These are phyloP conservation scores for Nothophoma quercina DNA, from an alignment of 2,329 filamentous ascomycete genomes.

Conservation along the genomic window DNA sequence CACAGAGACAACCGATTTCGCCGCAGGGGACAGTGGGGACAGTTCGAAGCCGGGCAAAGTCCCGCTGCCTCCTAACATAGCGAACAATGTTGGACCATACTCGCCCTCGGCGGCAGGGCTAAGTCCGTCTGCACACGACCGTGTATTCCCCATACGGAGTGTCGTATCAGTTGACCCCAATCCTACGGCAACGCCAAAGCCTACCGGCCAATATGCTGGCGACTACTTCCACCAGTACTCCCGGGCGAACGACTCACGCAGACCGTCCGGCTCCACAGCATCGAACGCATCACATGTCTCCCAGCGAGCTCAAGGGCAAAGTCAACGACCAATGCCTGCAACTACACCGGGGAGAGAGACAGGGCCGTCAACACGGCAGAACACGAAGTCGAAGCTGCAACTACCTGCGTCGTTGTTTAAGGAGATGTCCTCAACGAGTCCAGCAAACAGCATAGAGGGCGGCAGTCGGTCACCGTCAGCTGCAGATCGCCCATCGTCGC, in stretches of 20 bases:
- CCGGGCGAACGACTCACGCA: slow-evolving; percentile 34
- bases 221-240: slow-evolving; percentile 50
- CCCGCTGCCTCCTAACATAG: slow-evolving; percentile 11
- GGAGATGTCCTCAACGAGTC: slow-evolving; percentile 38
- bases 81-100: slow-evolving; percentile 18
- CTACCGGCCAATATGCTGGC: slow-evolving; percentile 23
- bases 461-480: slow-evolving; percentile 33
- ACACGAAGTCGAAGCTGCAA: slow-evolving; percentile 20
- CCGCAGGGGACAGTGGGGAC: no score
- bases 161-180: slow-evolving; percentile 73
- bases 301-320: slow-evolving; percentile 20
- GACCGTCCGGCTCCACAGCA: slow-evolving; percentile 37
- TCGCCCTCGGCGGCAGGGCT: slow-evolving; percentile 35
- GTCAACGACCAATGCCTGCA: slow-evolving; percentile 7
- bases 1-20: slow-evolving; percentile 11
- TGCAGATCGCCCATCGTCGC: slow-evolving; percentile 32
- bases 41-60: slow-evolving; percentile 3
- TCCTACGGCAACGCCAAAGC: slow-evolving; percentile 44
- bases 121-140: slow-evolving; percentile 59
- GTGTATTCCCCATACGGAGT: slow-evolving; percentile 84
- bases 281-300: slow-evolving; percentile 41
- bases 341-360: slow-evolving; percentile 14
- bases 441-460: slow-evolving; percentile 32
- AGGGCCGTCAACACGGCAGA: slow-evolving; percentile 10
- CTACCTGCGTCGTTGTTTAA: slow-evolving; percentile 47